Conservation (phyloP, 352 stramenopile genomes). For the Elongisporangium senticosum region DNA sequence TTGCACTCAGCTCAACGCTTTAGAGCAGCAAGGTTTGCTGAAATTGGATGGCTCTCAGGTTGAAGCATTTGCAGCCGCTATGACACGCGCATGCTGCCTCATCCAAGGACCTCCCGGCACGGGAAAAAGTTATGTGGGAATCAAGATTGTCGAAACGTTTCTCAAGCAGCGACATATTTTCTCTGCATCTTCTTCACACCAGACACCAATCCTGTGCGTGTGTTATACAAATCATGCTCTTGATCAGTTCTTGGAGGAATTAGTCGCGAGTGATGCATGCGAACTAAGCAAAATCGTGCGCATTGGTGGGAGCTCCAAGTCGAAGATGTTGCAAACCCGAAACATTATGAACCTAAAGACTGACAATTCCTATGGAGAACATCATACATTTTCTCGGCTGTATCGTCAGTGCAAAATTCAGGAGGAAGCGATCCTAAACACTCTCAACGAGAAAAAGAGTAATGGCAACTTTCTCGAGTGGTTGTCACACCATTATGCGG, state of each 20-base stretch:
- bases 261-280: conserved; percentile 34
- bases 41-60: background rate
- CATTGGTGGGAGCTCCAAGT: conserved; percentile 73
- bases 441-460: background rate
- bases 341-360: conserved; percentile 23
- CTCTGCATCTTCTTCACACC: too few relatives aligned
- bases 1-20: background rate
- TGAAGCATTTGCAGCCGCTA: background rate
- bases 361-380: background rate
- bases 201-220: conserved; percentile 62
- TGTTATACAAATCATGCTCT: conserved; percentile 91
- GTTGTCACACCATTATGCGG: background rate
- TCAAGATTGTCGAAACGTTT: background rate
- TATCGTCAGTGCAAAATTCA: conserved; percentile 1
- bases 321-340: conserved; percentile 27
- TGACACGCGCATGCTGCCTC: background rate
- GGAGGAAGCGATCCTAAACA: background rate
- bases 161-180: background rate
- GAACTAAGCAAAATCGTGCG: conserved; percentile 52
- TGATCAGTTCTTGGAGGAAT: conserved; percentile 86
- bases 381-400: background rate
- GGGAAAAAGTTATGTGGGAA: background rate
- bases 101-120: background rate
- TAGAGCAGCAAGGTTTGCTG: background rate
- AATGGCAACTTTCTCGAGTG: background rate